Evolutionary conservation across 306 rosid species (phyloP).

Genomic region (Castanea crenata): DNA sequence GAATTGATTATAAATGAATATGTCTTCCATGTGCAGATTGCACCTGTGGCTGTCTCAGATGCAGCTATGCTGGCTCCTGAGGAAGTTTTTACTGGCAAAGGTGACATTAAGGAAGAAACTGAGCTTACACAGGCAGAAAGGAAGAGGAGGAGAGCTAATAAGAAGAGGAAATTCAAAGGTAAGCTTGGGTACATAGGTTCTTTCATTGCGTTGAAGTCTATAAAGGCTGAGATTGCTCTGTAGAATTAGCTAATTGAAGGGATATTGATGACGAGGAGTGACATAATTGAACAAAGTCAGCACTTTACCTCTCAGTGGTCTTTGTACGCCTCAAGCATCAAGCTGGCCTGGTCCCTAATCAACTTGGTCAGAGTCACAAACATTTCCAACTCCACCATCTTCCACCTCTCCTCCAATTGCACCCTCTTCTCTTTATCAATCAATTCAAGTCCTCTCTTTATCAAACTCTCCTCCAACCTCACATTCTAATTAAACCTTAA

Average conservation of each 20-base stretch:
- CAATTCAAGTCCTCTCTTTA: constrained; percentile 41
- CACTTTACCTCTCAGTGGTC: constrained; percentile 13
- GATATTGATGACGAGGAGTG: too few relatives aligned
- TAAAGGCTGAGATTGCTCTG: too few relatives aligned
- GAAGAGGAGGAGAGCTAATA: constrained; percentile 85
- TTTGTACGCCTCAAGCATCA: constrained; percentile 40
- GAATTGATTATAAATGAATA: background rate
- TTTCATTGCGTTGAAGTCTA: background rate
- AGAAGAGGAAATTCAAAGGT: constrained; percentile 92
- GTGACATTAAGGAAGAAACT: constrained; percentile 80
- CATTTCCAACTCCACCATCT: constrained; percentile 37
- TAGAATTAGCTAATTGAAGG: too few relatives aligned
- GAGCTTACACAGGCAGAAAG: constrained; percentile 90
- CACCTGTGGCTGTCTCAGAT: constrained; percentile 94
- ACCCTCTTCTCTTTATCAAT: constrained; percentile 36
- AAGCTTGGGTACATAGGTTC: constrained; percentile 3
- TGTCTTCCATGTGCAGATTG: constrained; percentile 62
- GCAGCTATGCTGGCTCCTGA: constrained; percentile 99
- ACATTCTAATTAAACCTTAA: constrained; percentile 18
- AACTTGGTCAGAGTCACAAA: constrained; percentile 29
- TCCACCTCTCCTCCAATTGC: constrained; percentile 54
- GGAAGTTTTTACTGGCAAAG: constrained; percentile 92
- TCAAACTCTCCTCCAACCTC: constrained; percentile 24
- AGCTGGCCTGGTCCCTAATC: constrained; percentile 29
- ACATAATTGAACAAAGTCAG: too few relatives aligned